Base-by-base conservation (phyloP, 768 basidiomycete genomes). In the Plicaturopsis crispa region DNA sequence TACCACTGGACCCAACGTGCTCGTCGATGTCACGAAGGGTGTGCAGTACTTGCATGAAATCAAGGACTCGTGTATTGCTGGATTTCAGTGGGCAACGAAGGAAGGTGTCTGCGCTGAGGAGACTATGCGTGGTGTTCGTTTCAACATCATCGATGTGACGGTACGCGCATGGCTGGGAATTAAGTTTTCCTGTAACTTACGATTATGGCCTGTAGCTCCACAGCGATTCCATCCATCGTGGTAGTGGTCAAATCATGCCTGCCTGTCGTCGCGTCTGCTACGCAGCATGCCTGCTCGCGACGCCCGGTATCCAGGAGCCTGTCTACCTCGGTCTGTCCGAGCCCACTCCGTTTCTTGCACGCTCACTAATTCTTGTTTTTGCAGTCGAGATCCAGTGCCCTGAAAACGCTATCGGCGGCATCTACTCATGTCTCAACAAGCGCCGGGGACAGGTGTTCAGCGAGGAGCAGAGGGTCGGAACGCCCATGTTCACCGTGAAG, bases 61-160 rank as follows among this genome's bases (percentile, higher is more conserved):
- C 69, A 80, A 81, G 68, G 78, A 81, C 54, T 80, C 78, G 42
- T 77, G 74, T 55, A 70, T 81, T 49, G 77, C 78, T 51, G 78
- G 73, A 32, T 80, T 81, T 77, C 78, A 81, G 64, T 80, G 78
- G 78, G 78, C 78, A 33, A 74, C 78, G 48, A 81, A 78, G 67
- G 76, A 79, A 58, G 73, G 73, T 63, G 75, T 68, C 51, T 66
- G 71, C 49, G 67, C 69, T 41, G 78, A 81, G 56, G 78, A 81
- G 70, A 71, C 67, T 59, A 78, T 81, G 78, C 74, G 78, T 59
- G 75, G 75, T 63, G 66, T 75, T 53, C 72, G 78, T 48, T 65
- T 73, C 65, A 80, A 81, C 73, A 64, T 78, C 40, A 62, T 76
- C 44, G 74, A 76, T 63, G 75, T 75, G 41, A 74, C 72, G 40